Conservation (phyloP, 768 basidiomycete genomes). For the Cubamyces sp. region DNA sequence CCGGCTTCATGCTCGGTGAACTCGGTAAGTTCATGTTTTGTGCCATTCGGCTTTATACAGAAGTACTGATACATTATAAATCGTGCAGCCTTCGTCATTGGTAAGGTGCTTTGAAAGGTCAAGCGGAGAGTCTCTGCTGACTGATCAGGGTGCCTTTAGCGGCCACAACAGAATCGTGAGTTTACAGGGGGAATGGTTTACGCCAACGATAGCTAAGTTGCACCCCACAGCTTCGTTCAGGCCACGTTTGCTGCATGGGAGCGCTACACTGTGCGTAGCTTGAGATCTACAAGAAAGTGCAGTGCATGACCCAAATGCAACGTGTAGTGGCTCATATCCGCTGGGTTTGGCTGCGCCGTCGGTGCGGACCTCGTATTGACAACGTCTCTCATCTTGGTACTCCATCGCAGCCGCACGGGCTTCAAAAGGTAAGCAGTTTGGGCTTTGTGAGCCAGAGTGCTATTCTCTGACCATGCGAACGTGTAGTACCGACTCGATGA, state of each 20-base stretch:
- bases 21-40: neutral
- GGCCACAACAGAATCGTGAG: conserved; percentile 1
- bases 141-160: neutral
- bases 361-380: conserved; percentile 13
- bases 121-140: neutral
- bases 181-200: too few species aligned
- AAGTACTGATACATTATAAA: neutral
- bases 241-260: neutral
- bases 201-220: too few species aligned
- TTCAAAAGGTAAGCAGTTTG: neutral
- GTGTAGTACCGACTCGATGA: conserved; percentile 8
- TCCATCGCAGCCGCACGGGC: conserved; percentile 3
- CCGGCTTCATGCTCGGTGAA: conserved; percentile 5
- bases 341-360: conserved; percentile 5
- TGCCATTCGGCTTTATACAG: neutral
- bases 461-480: neutral
- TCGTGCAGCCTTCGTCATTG: neutral
- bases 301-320: too few species aligned
- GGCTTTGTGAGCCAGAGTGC: too few species aligned
- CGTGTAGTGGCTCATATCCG: conserved; percentile 3
- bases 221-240: neutral
- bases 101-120: neutral
- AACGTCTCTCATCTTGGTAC: neutral
- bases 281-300: too few species aligned
- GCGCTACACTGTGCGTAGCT: neutral